Percentiles rank a stretch among this genome's conserved stretches.
These are phyloP conservation scores for Saturnispora hagleri DNA, from an alignment of 805 yeast species.

Conservation along the genomic window DNA sequence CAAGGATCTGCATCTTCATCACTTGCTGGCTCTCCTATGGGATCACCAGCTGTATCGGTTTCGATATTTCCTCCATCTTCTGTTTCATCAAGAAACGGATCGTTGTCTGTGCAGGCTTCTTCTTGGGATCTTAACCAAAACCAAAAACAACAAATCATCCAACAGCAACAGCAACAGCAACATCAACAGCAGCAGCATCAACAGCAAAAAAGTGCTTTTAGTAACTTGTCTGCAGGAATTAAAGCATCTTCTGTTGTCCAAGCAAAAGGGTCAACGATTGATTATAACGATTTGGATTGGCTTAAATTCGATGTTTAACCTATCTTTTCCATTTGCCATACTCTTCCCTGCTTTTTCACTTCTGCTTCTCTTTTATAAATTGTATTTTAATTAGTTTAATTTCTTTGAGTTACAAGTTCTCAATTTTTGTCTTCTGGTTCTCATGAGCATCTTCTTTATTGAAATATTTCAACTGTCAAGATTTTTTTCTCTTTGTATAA, in stretches of 20 bases:
- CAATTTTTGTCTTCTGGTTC: neutral
- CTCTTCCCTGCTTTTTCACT: neutral
- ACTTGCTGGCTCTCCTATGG: conserved; percentile 17
- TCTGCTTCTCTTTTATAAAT: neutral
- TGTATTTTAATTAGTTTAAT: neutral
- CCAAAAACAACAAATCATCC: neutral
- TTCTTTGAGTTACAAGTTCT: neutral
- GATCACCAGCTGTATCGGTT: conserved; percentile 8
- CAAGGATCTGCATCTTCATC: conserved; percentile 10
- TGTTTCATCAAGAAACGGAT: conserved; percentile 21
- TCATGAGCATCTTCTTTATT: neutral
- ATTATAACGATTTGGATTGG: conserved; percentile 28
- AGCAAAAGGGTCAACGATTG: conserved; percentile 1
- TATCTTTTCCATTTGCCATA: neutral
- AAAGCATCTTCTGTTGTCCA: conserved; percentile 8
- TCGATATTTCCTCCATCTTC: conserved; percentile 12
- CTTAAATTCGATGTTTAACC: conserved; percentile 27
- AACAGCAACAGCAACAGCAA: neutral
- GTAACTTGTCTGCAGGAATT: conserved; percentile 16
- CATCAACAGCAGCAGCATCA: neutral
- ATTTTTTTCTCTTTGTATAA: neutral
- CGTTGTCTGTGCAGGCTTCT: conserved; percentile 19
- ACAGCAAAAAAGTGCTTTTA: conserved; percentile 6
- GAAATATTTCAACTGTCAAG: neutral
- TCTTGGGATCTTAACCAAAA: conserved; percentile 3